Conservation (phyloP, 768 basidiomycete genomes). For the Mycena polygramma region DNA sequence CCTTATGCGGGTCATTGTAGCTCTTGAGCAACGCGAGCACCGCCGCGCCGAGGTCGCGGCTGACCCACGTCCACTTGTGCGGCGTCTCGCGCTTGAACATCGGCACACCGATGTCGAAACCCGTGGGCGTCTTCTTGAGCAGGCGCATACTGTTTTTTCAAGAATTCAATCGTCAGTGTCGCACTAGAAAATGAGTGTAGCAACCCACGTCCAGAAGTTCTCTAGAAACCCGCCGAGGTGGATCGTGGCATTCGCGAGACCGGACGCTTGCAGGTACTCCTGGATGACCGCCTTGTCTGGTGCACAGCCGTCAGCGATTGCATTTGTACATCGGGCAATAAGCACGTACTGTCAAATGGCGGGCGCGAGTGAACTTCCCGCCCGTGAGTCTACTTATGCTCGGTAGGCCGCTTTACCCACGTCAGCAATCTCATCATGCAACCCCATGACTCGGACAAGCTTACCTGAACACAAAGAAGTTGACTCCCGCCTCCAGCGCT, state of each 20-base stretch:
- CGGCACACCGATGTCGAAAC: slow-evolving; percentile 8
- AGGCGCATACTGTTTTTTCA: too few species aligned
- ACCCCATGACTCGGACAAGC: not conserved
- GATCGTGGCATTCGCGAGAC: slow-evolving; percentile 5
- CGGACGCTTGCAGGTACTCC: slow-evolving; percentile 3
- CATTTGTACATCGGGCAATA: too few species aligned
- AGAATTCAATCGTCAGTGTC: too few species aligned
- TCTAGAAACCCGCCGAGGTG: slow-evolving; percentile 13
- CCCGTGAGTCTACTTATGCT: not conserved
- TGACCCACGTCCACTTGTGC: slow-evolving; percentile 18
- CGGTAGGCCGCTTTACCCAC: not conserved
- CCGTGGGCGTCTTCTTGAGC: slow-evolving; percentile 5
- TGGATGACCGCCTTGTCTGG: slow-evolving; percentile 13
- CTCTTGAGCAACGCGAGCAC: slow-evolving; percentile 17
- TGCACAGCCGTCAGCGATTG: too few species aligned
- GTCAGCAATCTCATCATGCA: not conserved
- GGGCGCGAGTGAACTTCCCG: too few species aligned
- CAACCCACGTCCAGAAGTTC: slow-evolving; percentile 12
- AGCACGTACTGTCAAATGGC: slow-evolving; percentile 11
- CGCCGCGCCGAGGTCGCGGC: slow-evolving; percentile 4
- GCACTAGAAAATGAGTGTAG: too few species aligned
- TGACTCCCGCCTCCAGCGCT: slow-evolving; percentile 12
- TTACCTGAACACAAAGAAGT: not conserved
- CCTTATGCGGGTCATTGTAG: slow-evolving; percentile 11
- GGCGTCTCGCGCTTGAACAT: not conserved